phyloP scores from a whole-genome alignment of 2,329 filamentous ascomycete genomes.

The Alternaria arborescens region DNA sequence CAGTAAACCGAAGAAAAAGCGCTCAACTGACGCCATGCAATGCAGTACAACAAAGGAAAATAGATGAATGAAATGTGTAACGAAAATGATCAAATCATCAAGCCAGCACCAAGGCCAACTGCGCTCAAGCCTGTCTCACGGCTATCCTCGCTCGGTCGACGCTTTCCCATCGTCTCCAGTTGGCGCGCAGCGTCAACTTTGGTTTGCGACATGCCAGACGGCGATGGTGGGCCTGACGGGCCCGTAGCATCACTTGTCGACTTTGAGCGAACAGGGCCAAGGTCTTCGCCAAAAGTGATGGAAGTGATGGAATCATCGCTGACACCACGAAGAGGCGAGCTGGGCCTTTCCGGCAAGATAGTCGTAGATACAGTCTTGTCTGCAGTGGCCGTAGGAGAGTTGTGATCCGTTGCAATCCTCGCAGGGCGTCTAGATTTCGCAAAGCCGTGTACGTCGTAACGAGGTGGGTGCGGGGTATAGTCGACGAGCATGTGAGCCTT shows the following conservation, averaged over 20 bases:
- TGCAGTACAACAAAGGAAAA: conserved; percentile 5
- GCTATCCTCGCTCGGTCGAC: conserved; percentile 29
- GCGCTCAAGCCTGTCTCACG: conserved; percentile 31
- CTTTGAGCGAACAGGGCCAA: conserved; percentile 37
- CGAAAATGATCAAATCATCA: conserved; percentile 31
- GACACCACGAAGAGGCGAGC: conserved; percentile 38
- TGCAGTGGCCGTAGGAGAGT: conserved; percentile 4
- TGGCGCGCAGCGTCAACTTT: conserved; percentile 37
- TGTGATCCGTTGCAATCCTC: conserved; percentile 13
- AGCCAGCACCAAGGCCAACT: conserved; percentile 30
- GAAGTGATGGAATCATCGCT: conserved; percentile 46
- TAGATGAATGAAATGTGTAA: not conserved
- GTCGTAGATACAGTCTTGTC: conserved; percentile 11
- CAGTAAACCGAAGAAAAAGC: not conserved
- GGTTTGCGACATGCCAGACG: conserved; percentile 30
- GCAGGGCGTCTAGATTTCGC: conserved; percentile 30
- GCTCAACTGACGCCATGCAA: not conserved
- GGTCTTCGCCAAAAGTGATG: conserved; percentile 45
- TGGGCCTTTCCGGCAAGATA: conserved; percentile 27
- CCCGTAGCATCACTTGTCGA: conserved; percentile 27
- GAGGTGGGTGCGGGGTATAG: conserved; percentile 55
- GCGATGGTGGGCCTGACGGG: conserved; percentile 40
- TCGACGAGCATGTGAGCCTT: conserved; percentile 53
- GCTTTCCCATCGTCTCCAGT: conserved; percentile 31
- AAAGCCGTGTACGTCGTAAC: conserved; percentile 54